phyloP scores from a whole-genome alignment of 129 eudicot genomes.

The Calendula officinalis region DNA sequence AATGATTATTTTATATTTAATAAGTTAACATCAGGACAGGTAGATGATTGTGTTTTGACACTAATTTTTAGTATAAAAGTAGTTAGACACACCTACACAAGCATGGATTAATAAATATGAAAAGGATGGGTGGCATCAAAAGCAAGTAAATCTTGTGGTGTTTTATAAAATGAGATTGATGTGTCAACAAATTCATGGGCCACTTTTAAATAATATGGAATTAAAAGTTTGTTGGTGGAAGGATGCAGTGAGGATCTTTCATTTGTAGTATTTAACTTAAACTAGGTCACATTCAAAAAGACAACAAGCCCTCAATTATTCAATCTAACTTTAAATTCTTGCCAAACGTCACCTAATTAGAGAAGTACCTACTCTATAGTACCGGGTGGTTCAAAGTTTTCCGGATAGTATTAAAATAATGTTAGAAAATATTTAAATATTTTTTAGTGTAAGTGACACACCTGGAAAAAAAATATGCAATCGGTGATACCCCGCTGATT shows the following conservation, averaged over 20 bases:
- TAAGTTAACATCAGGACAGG: slow-evolving; percentile 13
- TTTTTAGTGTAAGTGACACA: too few relatives aligned
- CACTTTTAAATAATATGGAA: slow-evolving; percentile 23
- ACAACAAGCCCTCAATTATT: slow-evolving; percentile 18
- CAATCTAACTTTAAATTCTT: slow-evolving; percentile 14
- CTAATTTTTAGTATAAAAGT: slow-evolving; percentile 13
- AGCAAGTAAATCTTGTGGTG: slow-evolving; percentile 30
- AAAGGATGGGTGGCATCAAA: slow-evolving; percentile 20
- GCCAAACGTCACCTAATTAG: slow-evolving; percentile 27
- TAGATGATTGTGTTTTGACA: slow-evolving; percentile 8
- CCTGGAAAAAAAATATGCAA: too few relatives aligned
- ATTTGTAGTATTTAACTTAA: slow-evolving; percentile 20
- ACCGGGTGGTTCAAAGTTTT: too few relatives aligned
- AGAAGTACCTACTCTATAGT: too few relatives aligned
- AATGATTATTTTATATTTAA: background rate
- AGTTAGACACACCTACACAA: slow-evolving; percentile 17
- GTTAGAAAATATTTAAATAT: too few relatives aligned
- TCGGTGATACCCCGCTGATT: too few relatives aligned
- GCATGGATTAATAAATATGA: slow-evolving; percentile 24
- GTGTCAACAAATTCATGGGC: slow-evolving; percentile 31
- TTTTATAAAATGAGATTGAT: slow-evolving; percentile 21
- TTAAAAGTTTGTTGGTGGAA: background rate
- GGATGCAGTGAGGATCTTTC: slow-evolving; percentile 11
- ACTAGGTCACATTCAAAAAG: slow-evolving; percentile 12
- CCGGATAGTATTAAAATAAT: too few relatives aligned